Base-by-base conservation (phyloP, 257 asterid species). In the Ajuga chamaepitys region DNA sequence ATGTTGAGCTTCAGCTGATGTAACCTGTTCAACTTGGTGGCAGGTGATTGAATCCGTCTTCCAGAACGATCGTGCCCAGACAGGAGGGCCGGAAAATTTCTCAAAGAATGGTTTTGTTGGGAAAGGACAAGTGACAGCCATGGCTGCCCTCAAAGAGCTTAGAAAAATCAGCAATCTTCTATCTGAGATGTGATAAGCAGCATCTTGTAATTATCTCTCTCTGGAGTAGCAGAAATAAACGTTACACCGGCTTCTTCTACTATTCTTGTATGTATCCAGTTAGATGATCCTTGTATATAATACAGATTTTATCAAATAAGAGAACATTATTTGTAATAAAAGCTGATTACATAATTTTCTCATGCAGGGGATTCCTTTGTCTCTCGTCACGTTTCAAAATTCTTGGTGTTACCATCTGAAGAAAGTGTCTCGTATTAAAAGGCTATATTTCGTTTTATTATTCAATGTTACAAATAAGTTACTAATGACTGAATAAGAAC, bases 111-210 rank as follows among this genome's bases (percentile, higher is more conserved):
- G 79, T 63, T 56, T 82, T 10, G 90, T 78, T 1, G 92, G 88
- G 25, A 76, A 83, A 75, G 91, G 87, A 56, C 93, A 84, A 76
- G 86, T 77, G 45, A 77, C 91, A 17, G 95, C 97, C 66, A 77
- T 82, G 85, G 58, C 88, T 2, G 98, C 98, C 14, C 83, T 92
- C 38, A 81, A 82, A 66, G 97, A 92, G 84, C 98, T 92, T 68
- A 77, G 91, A 71, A 92, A 85, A 73, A 92, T 92, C 67, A 82
- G 98, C 85, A 77, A 82, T 64, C 74, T 92, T 60, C 75, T 92
- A 34, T 87, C 91, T 10, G 95, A 85, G 73, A 83, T 89, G 96
- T 87, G 83, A 85, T 79, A 14, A 42, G 32, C 13, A 52, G 14
- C 66, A 53, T 55, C 68, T 38, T 61, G 70, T 74, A 77, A 53